Conservation (phyloP, 2,329 filamentous ascomycete species). For the Chrysoporthe deuterocubensis region DNA sequence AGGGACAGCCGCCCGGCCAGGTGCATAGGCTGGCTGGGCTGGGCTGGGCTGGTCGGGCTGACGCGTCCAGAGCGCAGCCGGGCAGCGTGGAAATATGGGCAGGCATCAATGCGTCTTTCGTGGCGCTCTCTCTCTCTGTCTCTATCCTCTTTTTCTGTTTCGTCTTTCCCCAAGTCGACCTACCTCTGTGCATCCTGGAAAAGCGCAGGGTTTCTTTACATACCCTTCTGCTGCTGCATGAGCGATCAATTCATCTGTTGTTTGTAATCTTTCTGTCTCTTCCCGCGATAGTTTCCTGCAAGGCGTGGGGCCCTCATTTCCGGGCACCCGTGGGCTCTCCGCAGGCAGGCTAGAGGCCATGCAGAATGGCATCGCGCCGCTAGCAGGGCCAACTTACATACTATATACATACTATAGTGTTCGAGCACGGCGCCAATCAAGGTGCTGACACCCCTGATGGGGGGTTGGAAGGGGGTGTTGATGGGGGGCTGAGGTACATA, state of each 20-base stretch:
- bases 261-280: background rate
- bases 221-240: conserved; percentile 6
- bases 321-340: background rate
- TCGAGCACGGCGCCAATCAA: too few species aligned
- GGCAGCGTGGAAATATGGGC: background rate
- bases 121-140: background rate
- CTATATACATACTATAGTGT: too few species aligned
- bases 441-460: too few species aligned
- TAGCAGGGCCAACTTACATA: too few species aligned
- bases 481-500: too few species aligned
- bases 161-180: conserved; percentile 5
- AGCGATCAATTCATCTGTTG: conserved; percentile 6
- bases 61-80: background rate
- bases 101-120: conserved; percentile 8
- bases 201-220: background rate
- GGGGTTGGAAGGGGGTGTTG: too few species aligned
- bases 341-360: background rate
- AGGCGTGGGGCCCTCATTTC: background rate
- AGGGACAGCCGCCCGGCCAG: background rate
- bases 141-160: background rate
- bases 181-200: background rate
- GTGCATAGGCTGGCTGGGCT: background rate
- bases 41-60: background rate
- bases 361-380: too few species aligned
- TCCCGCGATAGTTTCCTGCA: background rate